These are phyloP conservation scores for Sherardia arvensis DNA, from an alignment of 257 asterid species.

Conservation along the genomic window DNA sequence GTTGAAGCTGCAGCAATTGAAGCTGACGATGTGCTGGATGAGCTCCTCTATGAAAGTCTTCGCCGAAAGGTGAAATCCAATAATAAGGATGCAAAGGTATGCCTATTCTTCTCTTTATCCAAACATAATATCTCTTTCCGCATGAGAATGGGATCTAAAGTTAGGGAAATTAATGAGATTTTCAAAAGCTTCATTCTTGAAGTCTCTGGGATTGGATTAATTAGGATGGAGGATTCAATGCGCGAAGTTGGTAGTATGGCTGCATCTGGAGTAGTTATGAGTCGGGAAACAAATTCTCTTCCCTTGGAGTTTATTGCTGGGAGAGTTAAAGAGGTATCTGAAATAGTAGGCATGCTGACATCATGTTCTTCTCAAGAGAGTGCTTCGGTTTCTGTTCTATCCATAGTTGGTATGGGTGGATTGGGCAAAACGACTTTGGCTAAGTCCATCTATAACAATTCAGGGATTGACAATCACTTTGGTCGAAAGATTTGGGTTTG, in stretches of 20 bases:
- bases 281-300: too few relatives aligned
- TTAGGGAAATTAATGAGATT: background rate
- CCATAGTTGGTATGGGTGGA: background rate
- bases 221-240: too few relatives aligned
- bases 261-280: too few relatives aligned
- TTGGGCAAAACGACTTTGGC: conserved; percentile 1
- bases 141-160: background rate
- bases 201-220: background rate
- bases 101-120: background rate
- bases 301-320: too few relatives aligned
- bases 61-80: background rate
- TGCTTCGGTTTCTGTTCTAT: background rate
- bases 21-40: background rate
- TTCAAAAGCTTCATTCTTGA: background rate
- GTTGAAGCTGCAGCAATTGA: background rate
- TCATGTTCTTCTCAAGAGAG: too few relatives aligned
- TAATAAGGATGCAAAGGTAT: background rate
- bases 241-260: too few relatives aligned
- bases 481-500: background rate
- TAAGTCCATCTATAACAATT: background rate
- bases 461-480: background rate
- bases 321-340: too few relatives aligned
- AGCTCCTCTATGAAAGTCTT: background rate
- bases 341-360: too few relatives aligned
- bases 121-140: background rate